phyloP scores from a whole-genome alignment of 805 yeast genomes.

The Hermanozyma aechmeae region DNA sequence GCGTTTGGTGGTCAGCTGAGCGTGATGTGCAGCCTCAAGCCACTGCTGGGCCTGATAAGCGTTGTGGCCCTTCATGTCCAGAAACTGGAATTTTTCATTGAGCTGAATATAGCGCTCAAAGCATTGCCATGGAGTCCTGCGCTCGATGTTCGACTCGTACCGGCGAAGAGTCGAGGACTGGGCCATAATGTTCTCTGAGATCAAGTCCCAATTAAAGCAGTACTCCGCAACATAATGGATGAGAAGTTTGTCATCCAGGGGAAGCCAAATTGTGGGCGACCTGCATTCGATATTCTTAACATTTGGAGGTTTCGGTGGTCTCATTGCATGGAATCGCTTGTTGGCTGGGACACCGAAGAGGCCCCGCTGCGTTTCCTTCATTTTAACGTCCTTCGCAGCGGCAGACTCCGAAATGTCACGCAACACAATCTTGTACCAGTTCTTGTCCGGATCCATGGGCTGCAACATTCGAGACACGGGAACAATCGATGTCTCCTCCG shows the following conservation, averaged over 20 bases:
- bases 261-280: conserved; percentile 93
- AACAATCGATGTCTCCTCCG: conserved; percentile 27
- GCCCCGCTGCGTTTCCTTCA: conserved; percentile 35
- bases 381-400: conserved; percentile 3
- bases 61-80: conserved; percentile 81
- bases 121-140: conserved; percentile 98
- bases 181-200: conserved; percentile 69
- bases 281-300: conserved; percentile 70
- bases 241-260: conserved; percentile 79
- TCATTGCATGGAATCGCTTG: conserved; percentile 52
- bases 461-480: conserved; percentile 60
- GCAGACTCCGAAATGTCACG: conserved; percentile 20
- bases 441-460: conserved; percentile 55
- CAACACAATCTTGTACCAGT: conserved; percentile 50
- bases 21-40: conserved; percentile 85
- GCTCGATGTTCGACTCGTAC: conserved; percentile 80
- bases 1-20: conserved; percentile 80
- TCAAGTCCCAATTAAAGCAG: conserved; percentile 88
- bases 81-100: conserved; percentile 77
- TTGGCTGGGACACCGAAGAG: conserved; percentile 42
- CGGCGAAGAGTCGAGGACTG: conserved; percentile 48
- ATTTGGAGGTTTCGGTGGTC: conserved; percentile 90
- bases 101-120: conserved; percentile 93
- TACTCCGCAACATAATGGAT: conserved; percentile 77
- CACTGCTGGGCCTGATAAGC: conserved; percentile 81